A percentile compares a stretch with the other conserved stretches of the same genome.
These are phyloP conservation scores for Penicillium sp. DNA, from an alignment of 2,329 filamentous ascomycete species.

Conservation along the genomic window DNA sequence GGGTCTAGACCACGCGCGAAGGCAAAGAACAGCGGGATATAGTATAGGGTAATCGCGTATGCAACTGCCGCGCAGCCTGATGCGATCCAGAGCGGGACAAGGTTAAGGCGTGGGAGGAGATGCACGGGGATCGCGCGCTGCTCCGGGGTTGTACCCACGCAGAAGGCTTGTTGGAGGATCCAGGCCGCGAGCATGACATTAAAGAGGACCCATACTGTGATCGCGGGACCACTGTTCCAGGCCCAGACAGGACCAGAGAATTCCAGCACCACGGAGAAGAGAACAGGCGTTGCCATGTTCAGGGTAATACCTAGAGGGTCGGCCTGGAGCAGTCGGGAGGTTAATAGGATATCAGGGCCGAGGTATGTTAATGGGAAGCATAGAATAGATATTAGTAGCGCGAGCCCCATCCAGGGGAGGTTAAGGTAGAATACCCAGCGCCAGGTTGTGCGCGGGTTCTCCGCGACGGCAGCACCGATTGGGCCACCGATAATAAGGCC, in stretches of 20 bases:
- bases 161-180: conserved; percentile 49
- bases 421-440: conserved; percentile 62
- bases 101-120: conserved; percentile 45
- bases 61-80: conserved; percentile 42
- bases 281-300: conserved; percentile 45
- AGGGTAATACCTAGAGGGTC: conserved; percentile 55
- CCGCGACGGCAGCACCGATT: neutral
- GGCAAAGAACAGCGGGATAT: conserved; percentile 60
- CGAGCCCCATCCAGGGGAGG: conserved; percentile 51
- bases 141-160: conserved; percentile 49
- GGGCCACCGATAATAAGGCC: conserved; percentile 17
- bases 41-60: conserved; percentile 52
- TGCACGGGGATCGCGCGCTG: conserved; percentile 56
- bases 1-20: conserved; percentile 52
- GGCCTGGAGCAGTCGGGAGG: conserved; percentile 38
- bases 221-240: conserved; percentile 48
- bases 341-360: conserved; percentile 26
- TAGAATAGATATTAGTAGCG: conserved; percentile 43
- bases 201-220: conserved; percentile 36
- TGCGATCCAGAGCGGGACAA: conserved; percentile 51
- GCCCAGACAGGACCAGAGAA: conserved; percentile 56
- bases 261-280: conserved; percentile 53
- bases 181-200: conserved; percentile 52
- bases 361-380: conserved; percentile 40
- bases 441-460: conserved; percentile 26